These are phyloP conservation scores for Ogataea ramenticola DNA, from an alignment of 805 yeast species.

Conservation along the genomic window DNA sequence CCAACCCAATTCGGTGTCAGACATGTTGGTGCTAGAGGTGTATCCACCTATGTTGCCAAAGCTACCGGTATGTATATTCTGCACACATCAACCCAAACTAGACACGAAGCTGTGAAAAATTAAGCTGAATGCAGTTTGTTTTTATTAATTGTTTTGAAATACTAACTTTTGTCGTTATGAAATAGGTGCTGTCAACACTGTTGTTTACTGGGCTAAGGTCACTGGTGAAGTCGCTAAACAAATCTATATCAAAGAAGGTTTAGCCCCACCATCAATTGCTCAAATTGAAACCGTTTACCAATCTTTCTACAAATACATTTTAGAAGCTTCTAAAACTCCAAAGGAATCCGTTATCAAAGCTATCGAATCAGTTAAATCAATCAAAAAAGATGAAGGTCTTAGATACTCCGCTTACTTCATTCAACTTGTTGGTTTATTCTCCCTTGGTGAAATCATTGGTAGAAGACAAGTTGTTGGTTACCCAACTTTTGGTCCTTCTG, in stretches of 20 bases:
- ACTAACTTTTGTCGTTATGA: too few relatives aligned
- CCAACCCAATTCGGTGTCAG: conserved; percentile 19
- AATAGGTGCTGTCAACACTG: conserved; percentile 37
- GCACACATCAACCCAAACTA: too few relatives aligned
- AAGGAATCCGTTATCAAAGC: conserved; percentile 42
- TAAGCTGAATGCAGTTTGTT: too few relatives aligned
- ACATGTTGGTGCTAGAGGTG: conserved; percentile 29
- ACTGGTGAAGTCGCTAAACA: conserved; percentile 51
- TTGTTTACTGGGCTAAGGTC: conserved; percentile 74
- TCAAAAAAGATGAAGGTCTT: conserved; percentile 47
- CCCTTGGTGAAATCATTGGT: conserved; percentile 94
- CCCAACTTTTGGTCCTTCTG: conserved; percentile 49
- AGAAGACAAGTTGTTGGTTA: conserved; percentile 92
- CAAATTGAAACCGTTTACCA: conserved; percentile 74
- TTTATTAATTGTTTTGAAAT: too few relatives aligned
- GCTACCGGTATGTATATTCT: conserved; percentile 31
- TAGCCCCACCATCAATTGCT: conserved; percentile 79
- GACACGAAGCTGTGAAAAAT: too few relatives aligned
- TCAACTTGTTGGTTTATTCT: conserved; percentile 85
- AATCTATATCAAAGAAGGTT: conserved; percentile 85
- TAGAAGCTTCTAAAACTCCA: conserved; percentile 50
- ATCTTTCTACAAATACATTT: conserved; percentile 37
- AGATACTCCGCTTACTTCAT: conserved; percentile 69
- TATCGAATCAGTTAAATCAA: conserved; percentile 31
- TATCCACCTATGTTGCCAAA: conserved; percentile 29